These are phyloP conservation scores for Trichoderma simmonsii DNA, from an alignment of 2,329 filamentous ascomycete species.

Conservation along the genomic window DNA sequence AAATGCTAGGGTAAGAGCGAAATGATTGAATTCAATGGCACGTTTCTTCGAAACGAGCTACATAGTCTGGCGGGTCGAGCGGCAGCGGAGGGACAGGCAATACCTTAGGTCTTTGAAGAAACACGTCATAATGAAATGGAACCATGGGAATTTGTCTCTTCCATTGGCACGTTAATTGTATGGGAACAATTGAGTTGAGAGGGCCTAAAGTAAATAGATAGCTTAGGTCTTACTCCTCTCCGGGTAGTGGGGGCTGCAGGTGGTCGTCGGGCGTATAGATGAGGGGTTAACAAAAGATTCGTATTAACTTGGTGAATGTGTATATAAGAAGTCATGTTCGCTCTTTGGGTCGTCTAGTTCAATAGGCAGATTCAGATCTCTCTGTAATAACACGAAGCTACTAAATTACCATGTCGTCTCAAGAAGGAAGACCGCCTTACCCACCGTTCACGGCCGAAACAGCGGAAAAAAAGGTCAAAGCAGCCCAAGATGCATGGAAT, in stretches of 20 bases:
- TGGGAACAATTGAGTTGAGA: not conserved
- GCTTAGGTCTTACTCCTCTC: not conserved
- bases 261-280: not conserved
- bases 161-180: not conserved
- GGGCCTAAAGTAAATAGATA: not conserved
- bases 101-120: not conserved
- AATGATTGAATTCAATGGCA: not conserved
- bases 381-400: not conserved
- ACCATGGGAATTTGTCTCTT: not conserved
- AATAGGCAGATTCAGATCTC: not conserved
- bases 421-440: constrained; percentile 38
- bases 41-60: not conserved
- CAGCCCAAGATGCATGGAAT: constrained; percentile 83
- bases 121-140: not conserved
- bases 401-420: not conserved
- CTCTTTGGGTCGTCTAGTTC: not conserved
- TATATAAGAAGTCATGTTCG: not conserved
- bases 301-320: not conserved
- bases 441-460: constrained; percentile 74
- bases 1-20: not conserved
- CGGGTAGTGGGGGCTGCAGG: not conserved
- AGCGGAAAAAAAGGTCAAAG: constrained; percentile 74
- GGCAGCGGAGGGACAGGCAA: not conserved
- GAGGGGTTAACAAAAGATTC: not conserved
- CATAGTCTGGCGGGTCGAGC: not conserved